phyloP scores from a whole-genome alignment of 2,329 filamentous ascomycete species.

The Fulvia fulva region DNA sequence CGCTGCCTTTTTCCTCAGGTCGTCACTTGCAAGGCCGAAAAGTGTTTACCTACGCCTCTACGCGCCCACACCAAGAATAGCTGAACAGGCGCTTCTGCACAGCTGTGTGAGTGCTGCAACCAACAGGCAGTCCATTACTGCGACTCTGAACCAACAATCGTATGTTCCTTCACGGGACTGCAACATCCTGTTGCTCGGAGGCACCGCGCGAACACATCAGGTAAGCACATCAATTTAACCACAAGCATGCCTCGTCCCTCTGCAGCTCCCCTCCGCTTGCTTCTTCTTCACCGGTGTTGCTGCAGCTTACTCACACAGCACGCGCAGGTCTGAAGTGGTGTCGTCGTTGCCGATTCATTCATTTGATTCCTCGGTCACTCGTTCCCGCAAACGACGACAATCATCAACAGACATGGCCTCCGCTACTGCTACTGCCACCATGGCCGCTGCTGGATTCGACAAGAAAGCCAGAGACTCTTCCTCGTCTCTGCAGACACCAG shows the following conservation, averaged over 20 bases:
- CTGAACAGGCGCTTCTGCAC: constrained; percentile 18
- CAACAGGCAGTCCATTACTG: neutral
- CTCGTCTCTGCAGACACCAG: constrained; percentile 50
- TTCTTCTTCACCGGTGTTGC: constrained; percentile 18
- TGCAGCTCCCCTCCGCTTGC: constrained; percentile 9
- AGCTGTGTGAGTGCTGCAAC: constrained; percentile 11
- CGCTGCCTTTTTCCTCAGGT: constrained; percentile 11
- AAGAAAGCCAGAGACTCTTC: constrained; percentile 36
- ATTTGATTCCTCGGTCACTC: constrained; percentile 30
- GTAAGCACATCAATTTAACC: constrained; percentile 22
- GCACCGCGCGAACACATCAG: constrained; percentile 21
- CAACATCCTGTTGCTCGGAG: constrained; percentile 20
- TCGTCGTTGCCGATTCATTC: constrained; percentile 30
- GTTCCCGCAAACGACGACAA: constrained; percentile 25
- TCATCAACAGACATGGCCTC: constrained; percentile 24
- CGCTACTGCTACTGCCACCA: constrained; percentile 31
- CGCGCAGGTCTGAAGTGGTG: constrained; percentile 24
- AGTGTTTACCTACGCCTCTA: constrained; percentile 19
- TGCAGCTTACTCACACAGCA: constrained; percentile 19
- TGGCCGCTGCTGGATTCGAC: constrained; percentile 34
- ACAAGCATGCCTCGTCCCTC: constrained; percentile 9
- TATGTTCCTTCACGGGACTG: constrained; percentile 22
- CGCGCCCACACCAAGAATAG: constrained; percentile 30
- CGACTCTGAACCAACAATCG: neutral
- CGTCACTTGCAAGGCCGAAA: constrained; percentile 13